phyloP scores from a whole-genome alignment of 2,329 filamentous ascomycete genomes.

The Colletotrichum sp. region DNA sequence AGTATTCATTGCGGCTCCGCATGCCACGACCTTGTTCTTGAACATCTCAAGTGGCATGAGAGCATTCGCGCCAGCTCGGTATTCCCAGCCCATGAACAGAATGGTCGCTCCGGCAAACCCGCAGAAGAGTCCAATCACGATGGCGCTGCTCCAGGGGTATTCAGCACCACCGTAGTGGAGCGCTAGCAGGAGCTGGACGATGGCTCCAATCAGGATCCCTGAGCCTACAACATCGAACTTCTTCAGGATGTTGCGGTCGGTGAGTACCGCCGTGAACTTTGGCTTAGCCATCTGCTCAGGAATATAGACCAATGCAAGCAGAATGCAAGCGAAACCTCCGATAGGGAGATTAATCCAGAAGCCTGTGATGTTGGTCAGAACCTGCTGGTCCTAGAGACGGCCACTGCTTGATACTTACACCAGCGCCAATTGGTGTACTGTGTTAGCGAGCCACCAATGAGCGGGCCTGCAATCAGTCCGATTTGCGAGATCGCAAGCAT shows the following conservation, averaged over 20 bases:
- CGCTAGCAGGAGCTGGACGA: slow-evolving; percentile 47
- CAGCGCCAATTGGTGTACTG: slow-evolving; percentile 35
- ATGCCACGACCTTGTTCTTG: slow-evolving; percentile 19
- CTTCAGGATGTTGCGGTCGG: slow-evolving; percentile 31
- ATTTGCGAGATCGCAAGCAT: slow-evolving; percentile 38
- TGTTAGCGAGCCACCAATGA: slow-evolving; percentile 30
- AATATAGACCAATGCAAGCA: slow-evolving; percentile 36
- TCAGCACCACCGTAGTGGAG: slow-evolving; percentile 46
- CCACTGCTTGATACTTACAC: slow-evolving; percentile 30
- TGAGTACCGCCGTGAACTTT: slow-evolving; percentile 29
- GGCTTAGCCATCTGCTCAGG: slow-evolving; percentile 39
- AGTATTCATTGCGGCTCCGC: slow-evolving; percentile 45
- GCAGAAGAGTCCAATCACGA: slow-evolving; percentile 44
- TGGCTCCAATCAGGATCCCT: slow-evolving; percentile 41
- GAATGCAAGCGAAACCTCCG: slow-evolving; percentile 37
- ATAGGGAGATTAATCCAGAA: slow-evolving; percentile 54
- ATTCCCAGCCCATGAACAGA: slow-evolving; percentile 47
- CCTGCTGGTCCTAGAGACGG: background rate
- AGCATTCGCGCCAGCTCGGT: slow-evolving; percentile 46
- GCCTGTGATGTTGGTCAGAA: slow-evolving; percentile 23
- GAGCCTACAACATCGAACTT: slow-evolving; percentile 48
- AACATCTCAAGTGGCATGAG: slow-evolving; percentile 52
- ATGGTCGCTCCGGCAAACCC: slow-evolving; percentile 35
- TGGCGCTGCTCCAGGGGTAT: slow-evolving; percentile 42
- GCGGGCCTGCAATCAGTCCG: slow-evolving; percentile 49